Percentiles rank a stretch among this genome's conserved stretches.
Evolutionary conservation across 1,139 yeast species (phyloP).

Genomic region (Pichia sp.): DNA sequence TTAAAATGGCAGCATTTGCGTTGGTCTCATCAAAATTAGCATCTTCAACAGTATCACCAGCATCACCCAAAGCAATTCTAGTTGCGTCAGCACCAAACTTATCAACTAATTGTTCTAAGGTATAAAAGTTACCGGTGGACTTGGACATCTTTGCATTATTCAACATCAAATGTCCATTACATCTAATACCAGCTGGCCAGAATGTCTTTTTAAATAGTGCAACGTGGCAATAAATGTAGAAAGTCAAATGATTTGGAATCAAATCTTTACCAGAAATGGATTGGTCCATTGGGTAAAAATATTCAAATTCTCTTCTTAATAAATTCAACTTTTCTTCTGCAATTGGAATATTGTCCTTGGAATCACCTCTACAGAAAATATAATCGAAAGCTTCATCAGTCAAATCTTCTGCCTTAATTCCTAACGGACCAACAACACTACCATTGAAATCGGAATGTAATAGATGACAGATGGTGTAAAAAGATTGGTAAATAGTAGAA

Average conservation of each 20-base stretch:
- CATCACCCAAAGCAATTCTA: slow-evolving; percentile 96
- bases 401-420: slow-evolving; percentile 75
- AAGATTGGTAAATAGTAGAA: slow-evolving; percentile 94
- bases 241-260: slow-evolving; percentile 94
- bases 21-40: slow-evolving; percentile 96
- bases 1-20: slow-evolving; percentile 95
- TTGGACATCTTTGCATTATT: slow-evolving; percentile 98
- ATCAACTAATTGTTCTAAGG: slow-evolving; percentile 72
- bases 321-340: slow-evolving; percentile 59
- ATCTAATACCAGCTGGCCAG: slow-evolving; percentile 95
- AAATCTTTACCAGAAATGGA: slow-evolving; percentile 95
- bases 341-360: slow-evolving; percentile 52
- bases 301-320: slow-evolving; percentile 90
- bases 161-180: slow-evolving; percentile 90
- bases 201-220: slow-evolving; percentile 83
- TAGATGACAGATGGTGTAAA: slow-evolving; percentile 83
- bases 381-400: slow-evolving; percentile 93
- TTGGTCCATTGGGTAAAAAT: slow-evolving; percentile 87
- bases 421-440: slow-evolving; percentile 59
- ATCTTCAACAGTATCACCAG: slow-evolving; percentile 96
- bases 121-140: slow-evolving; percentile 95
- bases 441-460: slow-evolving; percentile 88
- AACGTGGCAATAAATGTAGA: slow-evolving; percentile 86
- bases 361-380: slow-evolving; percentile 62
- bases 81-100: slow-evolving; percentile 98